Evolutionary conservation across 305 asterid genomes (phyloP).

Genomic region (Rubia peregrina): DNA sequence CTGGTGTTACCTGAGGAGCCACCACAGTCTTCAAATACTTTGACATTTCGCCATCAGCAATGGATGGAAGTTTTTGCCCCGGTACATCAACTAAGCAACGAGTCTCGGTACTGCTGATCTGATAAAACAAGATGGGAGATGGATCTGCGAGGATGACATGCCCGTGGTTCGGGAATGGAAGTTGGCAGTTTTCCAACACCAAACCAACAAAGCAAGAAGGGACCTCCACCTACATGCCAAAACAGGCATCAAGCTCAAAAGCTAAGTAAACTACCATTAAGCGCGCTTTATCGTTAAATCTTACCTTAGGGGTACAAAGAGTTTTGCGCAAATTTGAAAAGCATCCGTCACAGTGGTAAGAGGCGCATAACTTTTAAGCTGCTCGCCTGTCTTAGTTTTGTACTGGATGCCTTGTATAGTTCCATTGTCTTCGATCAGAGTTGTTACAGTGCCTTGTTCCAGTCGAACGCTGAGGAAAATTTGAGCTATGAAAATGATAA

Average conservation of each 20-base stretch:
- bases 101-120: slow-evolving; percentile 39
- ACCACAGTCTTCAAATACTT: slow-evolving; percentile 39
- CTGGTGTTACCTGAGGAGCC: slow-evolving; percentile 44
- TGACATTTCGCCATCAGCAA: slow-evolving; percentile 52
- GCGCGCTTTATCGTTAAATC: no score
- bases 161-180: slow-evolving; percentile 50
- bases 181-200: slow-evolving; percentile 37
- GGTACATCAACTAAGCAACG: slow-evolving; percentile 55
- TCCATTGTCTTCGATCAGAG: slow-evolving; percentile 47
- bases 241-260: neutral
- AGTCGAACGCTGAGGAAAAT: slow-evolving; percentile 30
- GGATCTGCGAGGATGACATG: slow-evolving; percentile 52
- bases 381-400: slow-evolving; percentile 41
- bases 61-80: slow-evolving; percentile 49
- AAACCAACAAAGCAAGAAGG: slow-evolving; percentile 49
- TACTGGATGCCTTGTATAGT: slow-evolving; percentile 42
- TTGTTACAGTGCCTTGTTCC: slow-evolving; percentile 63
- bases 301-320: slow-evolving; percentile 48
- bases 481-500: neutral
- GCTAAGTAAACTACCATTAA: neutral
- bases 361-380: slow-evolving; percentile 39
- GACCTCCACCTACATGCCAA: slow-evolving; percentile 33
- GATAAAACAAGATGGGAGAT: slow-evolving; percentile 47
- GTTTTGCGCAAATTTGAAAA: slow-evolving; percentile 50
- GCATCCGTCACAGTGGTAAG: slow-evolving; percentile 55